These are phyloP conservation scores for Ganoderma leucocontextum DNA, from an alignment of 1,284 basidiomycete species.

Conservation along the genomic window DNA sequence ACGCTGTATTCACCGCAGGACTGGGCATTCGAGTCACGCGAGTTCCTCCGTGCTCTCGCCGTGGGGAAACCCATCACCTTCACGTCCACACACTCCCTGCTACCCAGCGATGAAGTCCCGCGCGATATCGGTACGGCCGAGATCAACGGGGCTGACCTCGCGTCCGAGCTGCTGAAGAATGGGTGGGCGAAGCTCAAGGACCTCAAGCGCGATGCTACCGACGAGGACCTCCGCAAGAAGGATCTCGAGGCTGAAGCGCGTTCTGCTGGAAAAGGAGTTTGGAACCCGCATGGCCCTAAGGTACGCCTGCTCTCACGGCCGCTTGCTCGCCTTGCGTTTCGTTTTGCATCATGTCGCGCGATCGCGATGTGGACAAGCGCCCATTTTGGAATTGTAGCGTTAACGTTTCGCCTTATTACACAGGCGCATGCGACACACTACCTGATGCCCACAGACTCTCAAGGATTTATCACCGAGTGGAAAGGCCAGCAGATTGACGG, in stretches of 20 bases:
- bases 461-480: conserved; percentile 90
- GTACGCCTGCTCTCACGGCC: conserved; percentile 47
- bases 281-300: conserved; percentile 87
- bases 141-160: conserved; percentile 76
- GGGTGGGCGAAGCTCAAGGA: conserved; percentile 97
- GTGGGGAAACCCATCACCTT: conserved; percentile 93
- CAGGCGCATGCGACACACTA: conserved; percentile 82
- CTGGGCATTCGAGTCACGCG: conserved; percentile 93
- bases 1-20: conserved; percentile 54
- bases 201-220: conserved; percentile 76
- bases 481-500: conserved; percentile 91
- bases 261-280: conserved; percentile 81
- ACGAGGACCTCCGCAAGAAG: conserved; percentile 79
- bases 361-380: neutral
- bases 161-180: conserved; percentile 79
- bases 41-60: conserved; percentile 85
- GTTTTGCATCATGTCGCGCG: neutral
- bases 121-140: conserved; percentile 83
- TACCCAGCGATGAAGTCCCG: conserved; percentile 70
- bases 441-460: conserved; percentile 90
- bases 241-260: conserved; percentile 86
- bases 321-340: neutral
- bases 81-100: conserved; percentile 77
- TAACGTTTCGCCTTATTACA: neutral
- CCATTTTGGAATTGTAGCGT: neutral